Evolutionary conservation across 192 early-diverging fungal species (phyloP), one percentile per base, ranked within the genome.

Genomic region (Phycomyces blakesleeanus): DNA sequence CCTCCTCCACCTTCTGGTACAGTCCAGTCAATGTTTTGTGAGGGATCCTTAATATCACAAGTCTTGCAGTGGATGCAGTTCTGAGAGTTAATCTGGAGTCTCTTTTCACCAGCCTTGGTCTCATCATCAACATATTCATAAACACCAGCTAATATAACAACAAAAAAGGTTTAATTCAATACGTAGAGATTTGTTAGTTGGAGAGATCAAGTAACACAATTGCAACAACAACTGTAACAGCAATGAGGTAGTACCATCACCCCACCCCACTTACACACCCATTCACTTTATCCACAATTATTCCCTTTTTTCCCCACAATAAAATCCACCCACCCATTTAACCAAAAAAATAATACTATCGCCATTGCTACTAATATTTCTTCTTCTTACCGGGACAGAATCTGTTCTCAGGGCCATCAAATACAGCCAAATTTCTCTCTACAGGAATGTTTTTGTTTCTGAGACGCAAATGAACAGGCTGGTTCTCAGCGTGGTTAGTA

Each of bases 41-140:
- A 88, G 21, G 95, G 95, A 74, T 99, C 97, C 77, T 99, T 99
- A 72, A 99, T 99, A 73, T 99, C 95, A 67, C 97, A 99, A 0
- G 97, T 99, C 83, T 99, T 99, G 89, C 97, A 99, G 76, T 99
- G 97, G 51, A 99, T 93, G 71, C 97, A 99, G 77, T 99, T 97
- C 70, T 91, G 89, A 44, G 87, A 89, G 73, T 98, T 97, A 75
- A 99, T 97, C 80, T 97, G 94, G 73, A 97, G 89, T 12, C 94
- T 83, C 80, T 97, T 92, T 64, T 92, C 52, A 6, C 90, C 92
- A 3, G 94, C 90, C 24, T 89, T 85, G n/a, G 75, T 74, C 64
- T 96, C 94, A 57, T 96, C 92, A 20, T 96, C 94, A 0, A 98
- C 87, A 78, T 93, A 97, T 79, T 98, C 97, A 77, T 97, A 98